Conservation (phyloP, 306 rosid species). For the Rubus idaeus region DNA sequence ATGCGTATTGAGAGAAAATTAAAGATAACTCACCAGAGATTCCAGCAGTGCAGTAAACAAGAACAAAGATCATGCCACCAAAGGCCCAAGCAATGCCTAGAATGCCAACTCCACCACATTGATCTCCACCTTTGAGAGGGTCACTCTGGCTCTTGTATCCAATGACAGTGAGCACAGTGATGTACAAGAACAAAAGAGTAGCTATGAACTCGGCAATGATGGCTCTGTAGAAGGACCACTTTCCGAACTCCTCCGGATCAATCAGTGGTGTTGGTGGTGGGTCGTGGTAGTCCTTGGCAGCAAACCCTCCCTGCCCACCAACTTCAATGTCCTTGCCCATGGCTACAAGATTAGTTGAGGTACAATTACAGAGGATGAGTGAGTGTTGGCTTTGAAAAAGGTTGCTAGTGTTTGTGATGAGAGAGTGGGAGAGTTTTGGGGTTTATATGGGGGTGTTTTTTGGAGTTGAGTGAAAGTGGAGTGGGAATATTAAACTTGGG, state of each 20-base stretch:
- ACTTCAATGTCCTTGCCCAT: conserved; percentile 44
- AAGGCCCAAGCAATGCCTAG: conserved; percentile 45
- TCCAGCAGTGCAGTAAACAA: conserved; percentile 48
- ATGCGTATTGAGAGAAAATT: not conserved
- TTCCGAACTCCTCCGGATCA: conserved; percentile 49
- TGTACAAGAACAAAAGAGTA: conserved; percentile 75
- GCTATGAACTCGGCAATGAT: conserved; percentile 86
- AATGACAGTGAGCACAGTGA: conserved; percentile 53
- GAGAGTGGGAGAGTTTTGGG: not conserved
- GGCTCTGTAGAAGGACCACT: conserved; percentile 84
- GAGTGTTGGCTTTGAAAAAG: not conserved
- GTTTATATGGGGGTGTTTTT: not conserved
- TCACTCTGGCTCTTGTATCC: conserved; percentile 42
- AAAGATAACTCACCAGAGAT: conserved; percentile 32
- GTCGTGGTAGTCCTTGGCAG: conserved; percentile 65
- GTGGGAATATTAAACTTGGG: not conserved
- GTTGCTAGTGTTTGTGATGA: not conserved
- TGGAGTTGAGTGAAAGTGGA: not conserved
- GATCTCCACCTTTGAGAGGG: not conserved
- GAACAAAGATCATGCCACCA: conserved; percentile 48
- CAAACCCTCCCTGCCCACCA: conserved; percentile 6
- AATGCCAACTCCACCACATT: conserved; percentile 37
- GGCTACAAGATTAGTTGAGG: not conserved
- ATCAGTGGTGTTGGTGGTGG: conserved; percentile 68
- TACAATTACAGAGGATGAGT: not conserved